Conservation (phyloP, 2,329 filamentous ascomycete species). For the Sporothrix curviconia region DNA sequence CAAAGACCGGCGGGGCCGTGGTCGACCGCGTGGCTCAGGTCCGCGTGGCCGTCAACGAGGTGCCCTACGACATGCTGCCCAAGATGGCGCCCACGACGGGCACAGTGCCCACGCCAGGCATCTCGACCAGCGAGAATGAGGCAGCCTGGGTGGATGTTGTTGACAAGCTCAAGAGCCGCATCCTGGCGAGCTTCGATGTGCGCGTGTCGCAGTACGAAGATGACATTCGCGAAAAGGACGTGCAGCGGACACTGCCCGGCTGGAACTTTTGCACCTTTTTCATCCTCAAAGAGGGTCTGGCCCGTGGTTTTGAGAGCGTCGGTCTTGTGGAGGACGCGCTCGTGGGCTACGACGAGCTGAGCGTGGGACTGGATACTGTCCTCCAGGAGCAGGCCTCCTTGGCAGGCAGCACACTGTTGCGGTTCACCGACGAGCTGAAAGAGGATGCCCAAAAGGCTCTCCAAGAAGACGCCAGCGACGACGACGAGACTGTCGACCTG, state of each 20-base stretch:
- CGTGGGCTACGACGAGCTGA: slow-evolving; percentile 90
- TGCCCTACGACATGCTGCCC: slow-evolving; percentile 58
- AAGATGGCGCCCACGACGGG: slow-evolving; percentile 24
- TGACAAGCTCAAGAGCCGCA: slow-evolving; percentile 77
- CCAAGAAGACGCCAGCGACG: slow-evolving; percentile 31
- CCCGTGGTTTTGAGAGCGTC: slow-evolving; percentile 90
- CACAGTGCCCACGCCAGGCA: no score
- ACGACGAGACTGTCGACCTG: slow-evolving; percentile 43
- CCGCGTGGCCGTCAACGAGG: slow-evolving; percentile 64
- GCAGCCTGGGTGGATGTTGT: slow-evolving; percentile 80
- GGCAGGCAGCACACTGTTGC: slow-evolving; percentile 60
- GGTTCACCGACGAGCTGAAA: slow-evolving; percentile 67
- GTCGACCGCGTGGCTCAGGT: slow-evolving; percentile 81
- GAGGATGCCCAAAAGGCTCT: slow-evolving; percentile 49
- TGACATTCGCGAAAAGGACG: slow-evolving; percentile 90
- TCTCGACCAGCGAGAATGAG: slow-evolving; percentile 61
- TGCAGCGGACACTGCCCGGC: slow-evolving; percentile 76
- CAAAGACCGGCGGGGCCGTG: slow-evolving; percentile 56
- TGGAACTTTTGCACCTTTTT: slow-evolving; percentile 99
- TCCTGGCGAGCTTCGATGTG: slow-evolving; percentile 82
- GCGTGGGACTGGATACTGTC: slow-evolving; percentile 75
- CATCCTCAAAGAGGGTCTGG: slow-evolving; percentile 90
- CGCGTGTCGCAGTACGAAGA: slow-evolving; percentile 93
- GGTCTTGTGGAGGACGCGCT: slow-evolving; percentile 92
- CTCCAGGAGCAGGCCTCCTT: slow-evolving; percentile 58